Evolutionary conservation across 208 protist genomes (phyloP).

Genomic region (Trichomonas vaginalis): DNA sequence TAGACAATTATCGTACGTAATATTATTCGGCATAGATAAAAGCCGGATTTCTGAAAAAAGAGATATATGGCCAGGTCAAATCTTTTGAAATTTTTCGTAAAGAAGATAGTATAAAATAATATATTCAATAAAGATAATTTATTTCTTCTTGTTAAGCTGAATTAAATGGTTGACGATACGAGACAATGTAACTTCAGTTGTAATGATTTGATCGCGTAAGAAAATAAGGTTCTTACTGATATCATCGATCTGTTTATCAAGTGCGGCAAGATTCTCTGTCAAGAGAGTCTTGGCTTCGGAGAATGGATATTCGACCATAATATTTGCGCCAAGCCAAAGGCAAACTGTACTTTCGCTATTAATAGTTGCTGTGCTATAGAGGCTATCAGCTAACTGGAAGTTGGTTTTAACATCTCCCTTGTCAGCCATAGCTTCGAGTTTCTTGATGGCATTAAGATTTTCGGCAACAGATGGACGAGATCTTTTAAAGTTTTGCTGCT

Average conservation of each 20-base stretch:
- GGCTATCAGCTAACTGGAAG: background rate
- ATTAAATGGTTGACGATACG: background rate
- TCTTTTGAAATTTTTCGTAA: too few relatives aligned
- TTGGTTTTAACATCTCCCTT: background rate
- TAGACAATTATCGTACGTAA: too few relatives aligned
- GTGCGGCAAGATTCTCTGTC: background rate
- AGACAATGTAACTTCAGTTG: conserved; percentile 18
- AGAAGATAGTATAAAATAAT: background rate
- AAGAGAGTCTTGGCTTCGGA: background rate
- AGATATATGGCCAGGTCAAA: too few relatives aligned
- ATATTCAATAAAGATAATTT: background rate
- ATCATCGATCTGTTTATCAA: background rate
- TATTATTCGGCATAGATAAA: too few relatives aligned
- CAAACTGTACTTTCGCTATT: background rate
- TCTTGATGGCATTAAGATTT: background rate
- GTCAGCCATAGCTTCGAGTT: background rate
- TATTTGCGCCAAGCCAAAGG: conserved; percentile 9
- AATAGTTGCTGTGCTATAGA: background rate
- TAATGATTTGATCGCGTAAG: background rate
- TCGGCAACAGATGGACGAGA: background rate
- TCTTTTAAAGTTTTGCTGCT: background rate
- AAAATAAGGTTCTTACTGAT: background rate
- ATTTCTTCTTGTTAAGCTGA: background rate
- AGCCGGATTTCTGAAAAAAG: too few relatives aligned
- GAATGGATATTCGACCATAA: conserved; percentile 16